These are phyloP conservation scores for Myrmaecium sp. DNA, from an alignment of 2,329 filamentous ascomycete genomes.

Conservation along the genomic window DNA sequence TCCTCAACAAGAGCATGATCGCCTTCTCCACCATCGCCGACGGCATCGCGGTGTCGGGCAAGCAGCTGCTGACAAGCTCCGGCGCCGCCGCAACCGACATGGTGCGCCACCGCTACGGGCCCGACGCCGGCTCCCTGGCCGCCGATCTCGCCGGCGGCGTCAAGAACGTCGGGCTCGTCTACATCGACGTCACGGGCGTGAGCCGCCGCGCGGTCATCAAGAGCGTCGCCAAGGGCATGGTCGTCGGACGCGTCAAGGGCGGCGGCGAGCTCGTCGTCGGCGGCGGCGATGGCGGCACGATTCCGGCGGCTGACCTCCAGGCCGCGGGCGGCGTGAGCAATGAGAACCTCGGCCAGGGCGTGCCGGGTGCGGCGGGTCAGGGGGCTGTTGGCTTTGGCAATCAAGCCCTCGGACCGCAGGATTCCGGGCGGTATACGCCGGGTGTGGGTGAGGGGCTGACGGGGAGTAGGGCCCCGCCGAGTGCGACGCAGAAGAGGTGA, in stretches of 20 bases:
- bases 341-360: constrained; percentile 12
- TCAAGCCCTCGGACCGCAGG: constrained; percentile 16
- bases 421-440: constrained; percentile 15
- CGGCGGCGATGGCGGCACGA: constrained; percentile 38
- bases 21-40: constrained; percentile 91
- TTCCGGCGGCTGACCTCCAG: constrained; percentile 23
- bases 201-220: constrained; percentile 81
- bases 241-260: constrained; percentile 61
- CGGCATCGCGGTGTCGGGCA: constrained; percentile 76
- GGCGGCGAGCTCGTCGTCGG: constrained; percentile 60
- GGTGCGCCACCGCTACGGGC: constrained; percentile 76
- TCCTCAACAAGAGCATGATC: constrained; percentile 92
- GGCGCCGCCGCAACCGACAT: constrained; percentile 69
- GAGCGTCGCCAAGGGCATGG: constrained; percentile 88
- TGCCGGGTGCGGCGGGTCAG: constrained; percentile 10
- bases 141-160: constrained; percentile 65
- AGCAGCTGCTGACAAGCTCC: constrained; percentile 56
- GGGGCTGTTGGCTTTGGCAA: constrained; percentile 20
- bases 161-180: constrained; percentile 92
- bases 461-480: constrained; percentile 18
- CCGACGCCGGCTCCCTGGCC: constrained; percentile 67
- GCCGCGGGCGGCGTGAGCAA: constrained; percentile 13
- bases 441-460: constrained; percentile 20
- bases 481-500: constrained; percentile 17
- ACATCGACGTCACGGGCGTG: constrained; percentile 90